These are phyloP conservation scores for Trichoderma afroharzianum DNA, from an alignment of 2,329 filamentous ascomycete genomes.

Conservation along the genomic window DNA sequence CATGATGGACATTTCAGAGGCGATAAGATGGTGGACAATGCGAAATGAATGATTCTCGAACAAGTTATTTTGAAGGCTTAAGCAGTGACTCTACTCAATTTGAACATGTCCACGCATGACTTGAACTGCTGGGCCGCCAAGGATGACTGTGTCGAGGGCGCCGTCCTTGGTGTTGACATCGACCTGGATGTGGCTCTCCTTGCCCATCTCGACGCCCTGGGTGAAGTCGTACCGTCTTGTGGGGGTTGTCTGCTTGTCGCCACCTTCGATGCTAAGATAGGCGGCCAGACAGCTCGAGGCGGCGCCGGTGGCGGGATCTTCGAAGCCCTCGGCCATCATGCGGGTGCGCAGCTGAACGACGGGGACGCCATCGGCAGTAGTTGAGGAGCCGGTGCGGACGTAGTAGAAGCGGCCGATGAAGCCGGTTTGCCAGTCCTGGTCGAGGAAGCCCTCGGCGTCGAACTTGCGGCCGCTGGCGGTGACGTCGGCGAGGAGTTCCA, in stretches of 20 bases:
- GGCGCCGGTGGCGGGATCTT: slow-evolving; percentile 62
- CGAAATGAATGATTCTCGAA: background rate
- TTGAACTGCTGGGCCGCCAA: slow-evolving; percentile 34
- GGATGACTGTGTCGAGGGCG: slow-evolving; percentile 30
- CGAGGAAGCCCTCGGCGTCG: slow-evolving; percentile 37
- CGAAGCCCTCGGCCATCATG: slow-evolving; percentile 52
- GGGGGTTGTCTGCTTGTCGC: slow-evolving; percentile 30
- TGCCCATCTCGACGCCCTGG: slow-evolving; percentile 67
- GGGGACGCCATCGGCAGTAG: slow-evolving; percentile 25
- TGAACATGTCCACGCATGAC: slow-evolving; percentile 35
- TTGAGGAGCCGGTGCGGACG: slow-evolving; percentile 39
- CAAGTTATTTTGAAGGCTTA: background rate
- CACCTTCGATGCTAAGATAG: slow-evolving; percentile 47
- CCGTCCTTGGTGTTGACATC: slow-evolving; percentile 37
- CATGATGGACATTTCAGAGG: background rate
- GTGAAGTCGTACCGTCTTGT: slow-evolving; percentile 48
- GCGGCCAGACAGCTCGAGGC: slow-evolving; percentile 55
- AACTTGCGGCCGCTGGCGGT: slow-evolving; percentile 34
- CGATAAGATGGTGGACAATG: background rate
- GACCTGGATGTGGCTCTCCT: slow-evolving; percentile 50
- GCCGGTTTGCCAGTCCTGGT: slow-evolving; percentile 52
- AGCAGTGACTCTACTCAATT: slow-evolving; percentile 22
- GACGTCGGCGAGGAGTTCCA: slow-evolving; percentile 53
- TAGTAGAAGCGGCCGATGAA: slow-evolving; percentile 59
- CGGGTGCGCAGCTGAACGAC: slow-evolving; percentile 49